Conservation (phyloP, 768 basidiomycete genomes). For the Mycena epipterygia region DNA sequence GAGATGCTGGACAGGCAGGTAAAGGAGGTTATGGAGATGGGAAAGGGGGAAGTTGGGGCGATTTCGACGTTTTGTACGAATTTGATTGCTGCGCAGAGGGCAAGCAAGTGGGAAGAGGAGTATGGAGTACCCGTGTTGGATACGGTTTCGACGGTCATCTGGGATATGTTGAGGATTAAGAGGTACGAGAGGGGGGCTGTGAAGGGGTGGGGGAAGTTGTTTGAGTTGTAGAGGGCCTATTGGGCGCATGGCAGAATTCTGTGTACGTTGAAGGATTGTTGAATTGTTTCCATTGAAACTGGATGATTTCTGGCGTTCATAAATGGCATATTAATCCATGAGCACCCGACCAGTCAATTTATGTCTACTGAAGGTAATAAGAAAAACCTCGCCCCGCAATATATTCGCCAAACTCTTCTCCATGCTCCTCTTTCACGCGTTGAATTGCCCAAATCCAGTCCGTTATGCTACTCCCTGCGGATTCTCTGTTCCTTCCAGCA, state of each 20-base stretch:
- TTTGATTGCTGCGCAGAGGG: conserved; percentile 25
- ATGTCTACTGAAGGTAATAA: conserved; percentile 10
- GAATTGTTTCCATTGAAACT: conserved; percentile 13
- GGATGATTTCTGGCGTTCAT: conserved; percentile 10
- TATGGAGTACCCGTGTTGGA: conserved; percentile 26
- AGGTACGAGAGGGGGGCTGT: conserved; percentile 18
- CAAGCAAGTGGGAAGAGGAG: conserved; percentile 24
- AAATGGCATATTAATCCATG: conserved; percentile 1
- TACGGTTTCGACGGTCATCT: conserved; percentile 23
- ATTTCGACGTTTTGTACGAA: conserved; percentile 23
- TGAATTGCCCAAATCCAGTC: conserved; percentile 1
- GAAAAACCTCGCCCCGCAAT: conserved; percentile 15
- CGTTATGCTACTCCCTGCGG: not conserved
- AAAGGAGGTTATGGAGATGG: conserved; percentile 23
- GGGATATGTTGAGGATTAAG: conserved; percentile 26
- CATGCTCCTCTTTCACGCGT: conserved; percentile 11
- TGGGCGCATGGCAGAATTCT: conserved; percentile 2
- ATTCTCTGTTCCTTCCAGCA: not conserved
- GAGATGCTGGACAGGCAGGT: conserved; percentile 21
- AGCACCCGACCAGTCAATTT: conserved; percentile 15
- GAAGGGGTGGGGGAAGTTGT: conserved; percentile 24
- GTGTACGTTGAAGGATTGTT: conserved; percentile 18
- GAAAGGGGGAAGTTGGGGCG: conserved; percentile 20
- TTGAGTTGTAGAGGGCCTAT: conserved; percentile 18
- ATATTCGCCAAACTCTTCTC: conserved; percentile 9